A percentile compares a stretch with the other conserved stretches of the same genome.
These are phyloP conservation scores for Clarireedia monteithiana DNA, from an alignment of 2,329 filamentous ascomycete species.

Conservation along the genomic window DNA sequence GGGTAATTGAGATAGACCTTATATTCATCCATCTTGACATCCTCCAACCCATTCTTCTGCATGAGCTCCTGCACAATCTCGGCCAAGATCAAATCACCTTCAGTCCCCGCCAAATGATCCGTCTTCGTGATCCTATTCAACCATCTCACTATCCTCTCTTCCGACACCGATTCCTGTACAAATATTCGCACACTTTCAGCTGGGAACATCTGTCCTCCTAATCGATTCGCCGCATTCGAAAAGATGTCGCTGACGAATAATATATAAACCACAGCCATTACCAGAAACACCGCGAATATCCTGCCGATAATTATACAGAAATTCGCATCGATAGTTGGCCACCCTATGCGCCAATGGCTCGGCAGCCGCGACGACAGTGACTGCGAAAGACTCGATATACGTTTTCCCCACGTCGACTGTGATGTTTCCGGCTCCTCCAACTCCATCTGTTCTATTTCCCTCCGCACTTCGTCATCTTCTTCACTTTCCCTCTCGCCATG, in stretches of 20 bases:
- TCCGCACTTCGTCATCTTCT: slow-evolving; percentile 58
- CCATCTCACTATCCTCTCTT: slow-evolving; percentile 61
- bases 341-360: slow-evolving; percentile 25
- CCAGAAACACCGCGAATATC: slow-evolving; percentile 64
- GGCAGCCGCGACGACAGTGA: slow-evolving; percentile 27
- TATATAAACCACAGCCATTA: slow-evolving; percentile 72
- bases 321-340: slow-evolving; percentile 28
- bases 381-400: slow-evolving; percentile 28
- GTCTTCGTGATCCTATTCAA: slow-evolving; percentile 72
- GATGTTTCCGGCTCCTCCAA: slow-evolving; percentile 59
- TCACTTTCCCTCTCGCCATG: slow-evolving; percentile 36
- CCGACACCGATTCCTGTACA: slow-evolving; percentile 66
- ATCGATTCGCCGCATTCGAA: slow-evolving; percentile 52
- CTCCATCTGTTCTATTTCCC: slow-evolving; percentile 85
- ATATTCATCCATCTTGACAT: slow-evolving; percentile 69
- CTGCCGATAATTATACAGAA: slow-evolving; percentile 60
- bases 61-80: slow-evolving; percentile 80
- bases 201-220: slow-evolving; percentile 68
- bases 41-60: slow-evolving; percentile 61
- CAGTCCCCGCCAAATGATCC: slow-evolving; percentile 88
- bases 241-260: slow-evolving; percentile 84
- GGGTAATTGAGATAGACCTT: slow-evolving; percentile 93
- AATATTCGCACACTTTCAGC: slow-evolving; percentile 73
- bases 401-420: slow-evolving; percentile 29
- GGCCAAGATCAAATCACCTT: slow-evolving; percentile 81